Evolutionary conservation across 1,139 yeast genomes (phyloP).

Genomic region (Candida sojae): DNA sequence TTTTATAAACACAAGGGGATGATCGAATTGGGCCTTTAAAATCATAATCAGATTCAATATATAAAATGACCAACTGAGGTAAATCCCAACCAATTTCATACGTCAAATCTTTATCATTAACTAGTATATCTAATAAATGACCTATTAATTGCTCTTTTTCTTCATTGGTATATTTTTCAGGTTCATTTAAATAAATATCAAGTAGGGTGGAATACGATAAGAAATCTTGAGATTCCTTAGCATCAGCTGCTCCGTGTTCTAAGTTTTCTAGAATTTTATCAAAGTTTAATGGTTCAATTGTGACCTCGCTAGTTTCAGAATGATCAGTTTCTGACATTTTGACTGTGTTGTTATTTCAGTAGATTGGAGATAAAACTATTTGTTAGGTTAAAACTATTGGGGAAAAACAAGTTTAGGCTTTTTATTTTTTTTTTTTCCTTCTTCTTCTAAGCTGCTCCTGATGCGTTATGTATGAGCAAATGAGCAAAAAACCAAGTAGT

Average conservation of each 20-base stretch:
- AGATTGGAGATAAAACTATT: too few species aligned
- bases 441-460: background rate
- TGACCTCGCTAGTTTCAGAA: constrained; percentile 23
- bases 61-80: constrained; percentile 60
- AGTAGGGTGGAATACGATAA: constrained; percentile 72
- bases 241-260: constrained; percentile 38
- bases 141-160: constrained; percentile 51
- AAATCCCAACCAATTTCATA: constrained; percentile 87
- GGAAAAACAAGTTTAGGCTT: background rate
- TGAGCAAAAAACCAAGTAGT: too few species aligned
- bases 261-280: constrained; percentile 30
- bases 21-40: constrained; percentile 23
- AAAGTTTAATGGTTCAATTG: constrained; percentile 23
- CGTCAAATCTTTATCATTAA: constrained; percentile 47
- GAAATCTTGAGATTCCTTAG: constrained; percentile 53
- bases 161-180: constrained; percentile 42
- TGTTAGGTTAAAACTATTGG: background rate
- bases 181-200: constrained; percentile 59
- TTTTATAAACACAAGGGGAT: constrained; percentile 36
- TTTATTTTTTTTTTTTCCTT: background rate
- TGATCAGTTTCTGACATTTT: constrained; percentile 24
- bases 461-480: too few species aligned
- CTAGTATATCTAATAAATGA: constrained; percentile 34
- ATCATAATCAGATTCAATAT: constrained; percentile 32
- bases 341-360: background rate